Evolutionary conservation across 306 rosid genomes (phyloP).

Genomic region (Malus asiatica): DNA sequence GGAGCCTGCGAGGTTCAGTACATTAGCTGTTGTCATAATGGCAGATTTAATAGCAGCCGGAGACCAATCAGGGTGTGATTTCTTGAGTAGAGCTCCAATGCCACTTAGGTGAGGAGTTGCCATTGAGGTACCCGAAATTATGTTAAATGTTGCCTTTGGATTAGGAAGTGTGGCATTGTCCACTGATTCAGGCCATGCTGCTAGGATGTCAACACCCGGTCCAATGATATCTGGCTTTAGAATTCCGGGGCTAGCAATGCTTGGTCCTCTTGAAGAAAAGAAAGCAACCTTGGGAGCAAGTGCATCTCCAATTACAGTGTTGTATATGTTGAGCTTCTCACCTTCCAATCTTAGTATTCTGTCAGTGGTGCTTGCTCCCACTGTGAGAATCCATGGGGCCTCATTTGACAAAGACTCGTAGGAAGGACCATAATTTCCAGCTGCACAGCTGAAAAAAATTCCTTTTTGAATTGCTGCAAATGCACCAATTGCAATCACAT

Average conservation of each 20-base stretch:
- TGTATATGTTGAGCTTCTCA: no score
- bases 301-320: slow-evolving; percentile 27
- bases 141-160: not conserved
- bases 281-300: slow-evolving; percentile 28
- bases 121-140: slow-evolving; percentile 47
- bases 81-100: slow-evolving; percentile 44
- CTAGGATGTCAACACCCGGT: slow-evolving; percentile 48
- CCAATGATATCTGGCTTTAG: slow-evolving; percentile 56
- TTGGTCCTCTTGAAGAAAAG: slow-evolving; percentile 63
- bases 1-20: not conserved
- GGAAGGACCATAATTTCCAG: slow-evolving; percentile 57
- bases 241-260: slow-evolving; percentile 34
- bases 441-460: slow-evolving; percentile 63
- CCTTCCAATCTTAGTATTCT: slow-evolving; percentile 34
- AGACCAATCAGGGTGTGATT: slow-evolving; percentile 61
- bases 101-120: slow-evolving; percentile 56
- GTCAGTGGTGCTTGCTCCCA: slow-evolving; percentile 45
- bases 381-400: slow-evolving; percentile 66
- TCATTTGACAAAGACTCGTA: slow-evolving; percentile 35
- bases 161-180: not conserved
- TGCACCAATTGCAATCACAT: slow-evolving; percentile 48
- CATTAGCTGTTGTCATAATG: slow-evolving; percentile 16
- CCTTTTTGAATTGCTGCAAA: slow-evolving; percentile 63
- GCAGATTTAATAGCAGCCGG: slow-evolving; percentile 57
- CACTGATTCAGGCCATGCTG: slow-evolving; percentile 36